Conservation (phyloP, 257 asterid species). For the Lantana camara region DNA sequence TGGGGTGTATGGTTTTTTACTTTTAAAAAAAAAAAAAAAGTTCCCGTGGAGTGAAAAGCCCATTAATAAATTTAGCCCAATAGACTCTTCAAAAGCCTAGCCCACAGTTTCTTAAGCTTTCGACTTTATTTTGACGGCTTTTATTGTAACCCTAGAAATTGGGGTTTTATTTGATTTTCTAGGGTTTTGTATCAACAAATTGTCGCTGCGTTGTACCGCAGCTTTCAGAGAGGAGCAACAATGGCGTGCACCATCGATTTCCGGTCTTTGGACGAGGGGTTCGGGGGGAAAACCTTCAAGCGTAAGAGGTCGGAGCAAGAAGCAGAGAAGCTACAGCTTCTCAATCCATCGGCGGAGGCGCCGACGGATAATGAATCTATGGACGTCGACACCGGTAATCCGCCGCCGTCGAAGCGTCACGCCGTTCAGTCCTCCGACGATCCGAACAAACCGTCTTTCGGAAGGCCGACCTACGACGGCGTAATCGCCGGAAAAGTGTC, state of each 20-base stretch:
- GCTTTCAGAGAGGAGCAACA: background rate
- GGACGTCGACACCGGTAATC: constrained; percentile 38
- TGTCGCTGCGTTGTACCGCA: background rate
- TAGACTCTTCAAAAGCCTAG: background rate
- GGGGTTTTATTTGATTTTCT: background rate
- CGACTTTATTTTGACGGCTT: no score
- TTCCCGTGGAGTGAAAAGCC: no score
- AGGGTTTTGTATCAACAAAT: no score
- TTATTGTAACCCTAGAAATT: constrained; percentile 21
- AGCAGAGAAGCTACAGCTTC: constrained; percentile 32
- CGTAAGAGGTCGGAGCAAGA: constrained; percentile 76
- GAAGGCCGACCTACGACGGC: constrained; percentile 76
- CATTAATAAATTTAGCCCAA: no score
- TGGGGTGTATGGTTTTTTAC: no score
- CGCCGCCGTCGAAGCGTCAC: constrained; percentile 60
- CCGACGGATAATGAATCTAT: constrained; percentile 24
- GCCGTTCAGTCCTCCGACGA: constrained; percentile 59
- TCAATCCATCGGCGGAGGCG: constrained; percentile 4
- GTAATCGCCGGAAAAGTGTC: constrained; percentile 91
- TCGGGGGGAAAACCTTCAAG: constrained; percentile 93
- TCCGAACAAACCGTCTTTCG: constrained; percentile 65
- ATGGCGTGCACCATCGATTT: constrained; percentile 97
- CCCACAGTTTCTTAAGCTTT: background rate
- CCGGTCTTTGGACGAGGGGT: constrained; percentile 80
- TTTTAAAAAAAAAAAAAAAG: no score